Evolutionary conservation across 2,329 filamentous ascomycete genomes (phyloP).

Genomic region (Hysterium pulicare): DNA sequence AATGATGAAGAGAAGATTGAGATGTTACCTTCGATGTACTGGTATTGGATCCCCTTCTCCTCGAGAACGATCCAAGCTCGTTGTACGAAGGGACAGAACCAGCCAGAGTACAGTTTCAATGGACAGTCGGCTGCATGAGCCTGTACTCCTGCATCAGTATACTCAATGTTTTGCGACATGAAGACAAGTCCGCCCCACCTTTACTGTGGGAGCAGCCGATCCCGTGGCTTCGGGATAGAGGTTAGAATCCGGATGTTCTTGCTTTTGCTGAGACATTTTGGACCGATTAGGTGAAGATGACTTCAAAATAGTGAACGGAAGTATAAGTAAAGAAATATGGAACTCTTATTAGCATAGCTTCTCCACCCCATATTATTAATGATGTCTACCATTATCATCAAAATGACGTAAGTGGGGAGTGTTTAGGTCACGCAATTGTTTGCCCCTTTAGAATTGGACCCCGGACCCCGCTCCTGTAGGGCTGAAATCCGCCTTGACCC

Average conservation of each 20-base stretch:
- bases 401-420: no score
- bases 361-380: no score
- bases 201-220: conserved; percentile 26
- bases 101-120: conserved; percentile 68
- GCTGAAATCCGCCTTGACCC: no score
- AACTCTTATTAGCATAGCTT: no score
- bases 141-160: conserved; percentile 7
- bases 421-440: no score
- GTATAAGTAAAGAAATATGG: no score
- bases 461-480: no score
- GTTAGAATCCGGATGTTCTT: conserved; percentile 34
- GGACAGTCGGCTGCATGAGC: conserved; percentile 42
- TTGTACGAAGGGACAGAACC: conserved; percentile 70
- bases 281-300: no score
- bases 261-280: conserved; percentile 5
- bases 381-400: no score
- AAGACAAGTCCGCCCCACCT: no score
- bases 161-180: no score
- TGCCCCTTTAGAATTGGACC: no score
- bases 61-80: conserved; percentile 69
- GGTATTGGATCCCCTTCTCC: conserved; percentile 70
- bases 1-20: not conserved
- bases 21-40: conserved; percentile 50
- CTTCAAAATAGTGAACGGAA: not conserved
- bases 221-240: conserved; percentile 35